Evolutionary conservation across 495 filamentous ascomycete genomes (phyloP), one percentile per base, ranked within the genome.

Genomic region (Neurospora sp.): DNA sequence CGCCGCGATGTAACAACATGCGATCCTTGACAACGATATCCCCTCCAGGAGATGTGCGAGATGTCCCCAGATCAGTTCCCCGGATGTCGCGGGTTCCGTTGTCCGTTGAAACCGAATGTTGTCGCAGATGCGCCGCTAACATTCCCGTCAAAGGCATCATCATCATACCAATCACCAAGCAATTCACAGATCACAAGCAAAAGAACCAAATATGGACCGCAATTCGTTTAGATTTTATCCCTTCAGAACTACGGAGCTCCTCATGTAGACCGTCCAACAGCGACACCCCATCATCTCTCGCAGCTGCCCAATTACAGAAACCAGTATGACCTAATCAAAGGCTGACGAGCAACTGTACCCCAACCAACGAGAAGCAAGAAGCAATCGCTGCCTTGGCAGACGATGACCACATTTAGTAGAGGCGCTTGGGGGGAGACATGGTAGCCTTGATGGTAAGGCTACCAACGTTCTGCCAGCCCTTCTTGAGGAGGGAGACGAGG

Each of bases 401-500:
- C 68, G 39, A 40, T 69, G 41, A 70, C 69, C 31, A 71, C 73
- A 59, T 48, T 79, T 97, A 98, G 89, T 98, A 99, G 74, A 98
- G 82, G 79, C 96, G 93, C 89, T 94, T 94, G 72, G 96, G 96
- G 73, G 95, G 95, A 82, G 92, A 95, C 96, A 99, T 98, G 84
- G 93, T 92, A 84, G 96, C 96, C 91, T 99, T 99, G 88, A 99
- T 94, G 78, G 96, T 97, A 88, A 99, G 89, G 86, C 91, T 94
- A 78, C 96, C 96, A 82, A 99, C 96, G 87, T 99, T 99, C 90
- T 99, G 96, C 96, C 96, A 99, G 80, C 96, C 96, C 90, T 99
- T 99, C 94, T 99, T 98, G 83, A 99, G 87, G 78, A 99, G 88
- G 77, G 93, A 97, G 80, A 99, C 95, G 69, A 99, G 89, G 89